A percentile compares a stretch with the other conserved stretches of the same genome.
phyloP scores from a whole-genome alignment of 805 yeast genomes.

The Yamadazyma paraphyllophila region DNA sequence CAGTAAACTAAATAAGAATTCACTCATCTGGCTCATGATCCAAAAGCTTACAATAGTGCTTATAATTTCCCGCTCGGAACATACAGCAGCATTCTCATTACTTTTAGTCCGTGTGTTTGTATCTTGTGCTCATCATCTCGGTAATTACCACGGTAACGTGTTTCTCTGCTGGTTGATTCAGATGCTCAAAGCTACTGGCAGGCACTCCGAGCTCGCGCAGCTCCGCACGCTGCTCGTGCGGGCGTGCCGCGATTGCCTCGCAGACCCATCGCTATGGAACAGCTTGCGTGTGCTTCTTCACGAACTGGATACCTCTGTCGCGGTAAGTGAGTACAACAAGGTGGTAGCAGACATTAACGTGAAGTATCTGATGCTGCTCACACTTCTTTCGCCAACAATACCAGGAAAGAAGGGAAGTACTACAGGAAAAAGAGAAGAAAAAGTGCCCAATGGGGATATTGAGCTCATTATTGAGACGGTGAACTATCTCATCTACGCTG shows the following conservation, averaged over 20 bases:
- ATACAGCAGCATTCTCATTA: not conserved
- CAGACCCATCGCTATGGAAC: conserved; percentile 26
- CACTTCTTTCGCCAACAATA: not conserved
- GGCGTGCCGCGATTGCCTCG: conserved; percentile 15
- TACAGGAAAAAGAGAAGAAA: no score
- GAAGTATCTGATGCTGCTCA: not conserved
- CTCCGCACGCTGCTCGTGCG: conserved; percentile 5
- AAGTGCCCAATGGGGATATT: no score
- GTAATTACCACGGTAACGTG: conserved; percentile 38
- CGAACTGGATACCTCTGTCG: not conserved
- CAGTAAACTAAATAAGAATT: conserved; percentile 38
- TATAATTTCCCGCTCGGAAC: not conserved
- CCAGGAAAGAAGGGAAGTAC: no score
- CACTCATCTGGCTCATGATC: conserved; percentile 36
- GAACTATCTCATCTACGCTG: conserved; percentile 13
- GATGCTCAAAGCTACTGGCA: conserved; percentile 8
- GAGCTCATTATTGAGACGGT: not conserved
- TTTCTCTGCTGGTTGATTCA: conserved; percentile 30
- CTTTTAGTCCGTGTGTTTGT: conserved; percentile 18
- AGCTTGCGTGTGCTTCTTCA: conserved; percentile 9
- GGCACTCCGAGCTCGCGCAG: no score
- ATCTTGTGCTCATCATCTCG: conserved; percentile 34
- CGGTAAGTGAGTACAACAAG: conserved; percentile 11
- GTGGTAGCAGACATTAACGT: conserved; percentile 7
- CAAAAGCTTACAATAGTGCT: conserved; percentile 19